These are phyloP conservation scores for Apophysomyces sp. DNA, from an alignment of 371 early-diverging fungal genomes.

Conservation along the genomic window DNA sequence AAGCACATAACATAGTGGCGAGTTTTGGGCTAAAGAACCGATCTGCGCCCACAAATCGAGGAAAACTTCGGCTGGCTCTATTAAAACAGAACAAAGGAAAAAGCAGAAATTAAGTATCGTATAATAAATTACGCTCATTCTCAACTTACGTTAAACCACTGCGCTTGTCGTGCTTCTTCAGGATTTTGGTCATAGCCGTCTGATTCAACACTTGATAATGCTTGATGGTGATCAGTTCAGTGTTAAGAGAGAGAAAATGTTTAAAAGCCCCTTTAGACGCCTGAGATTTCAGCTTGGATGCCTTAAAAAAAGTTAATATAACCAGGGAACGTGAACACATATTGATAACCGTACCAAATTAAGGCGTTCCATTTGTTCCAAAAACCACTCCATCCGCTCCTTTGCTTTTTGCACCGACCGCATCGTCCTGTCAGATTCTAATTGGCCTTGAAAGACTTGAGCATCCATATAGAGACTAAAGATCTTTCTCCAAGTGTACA, in stretches of 20 bases:
- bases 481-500: constrained; percentile 73
- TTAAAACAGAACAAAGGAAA: constrained; percentile 4
- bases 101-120: background rate
- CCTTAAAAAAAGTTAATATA: constrained; percentile 8
- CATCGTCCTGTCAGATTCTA: constrained; percentile 38
- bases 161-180: constrained; percentile 86
- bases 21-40: constrained; percentile 31
- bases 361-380: constrained; percentile 41
- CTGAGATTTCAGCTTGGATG: constrained; percentile 24
- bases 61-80: constrained; percentile 37
- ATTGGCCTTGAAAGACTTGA: constrained; percentile 56
- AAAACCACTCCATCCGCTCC: constrained; percentile 62
- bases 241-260: constrained; percentile 65
- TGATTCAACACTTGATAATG: constrained; percentile 75
- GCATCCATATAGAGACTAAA: constrained; percentile 67
- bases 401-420: constrained; percentile 54
- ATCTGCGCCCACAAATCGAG: constrained; percentile 22
- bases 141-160: constrained; percentile 60
- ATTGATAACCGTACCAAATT: constrained; percentile 22
- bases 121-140: background rate
- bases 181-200: constrained; percentile 76
- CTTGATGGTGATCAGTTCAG: constrained; percentile 66
- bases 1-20: constrained; percentile 37
- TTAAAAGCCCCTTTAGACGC: constrained; percentile 53
- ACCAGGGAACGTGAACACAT: background rate